Evolutionary conservation across 2,329 filamentous ascomycete species (phyloP).

Genomic region (Colletotrichum noveboracense): DNA sequence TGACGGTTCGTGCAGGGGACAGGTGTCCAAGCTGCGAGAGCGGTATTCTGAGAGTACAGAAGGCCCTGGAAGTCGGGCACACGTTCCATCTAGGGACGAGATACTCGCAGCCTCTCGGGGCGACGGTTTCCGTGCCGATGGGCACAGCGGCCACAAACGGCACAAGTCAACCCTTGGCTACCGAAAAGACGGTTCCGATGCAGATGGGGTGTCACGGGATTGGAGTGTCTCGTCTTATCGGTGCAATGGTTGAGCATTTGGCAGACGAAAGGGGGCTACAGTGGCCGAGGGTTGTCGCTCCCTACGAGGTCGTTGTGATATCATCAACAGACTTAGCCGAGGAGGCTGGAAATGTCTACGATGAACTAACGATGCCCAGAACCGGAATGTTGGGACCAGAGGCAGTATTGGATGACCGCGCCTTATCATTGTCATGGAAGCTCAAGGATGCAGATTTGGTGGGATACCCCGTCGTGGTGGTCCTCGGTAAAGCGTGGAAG

Average conservation of each 20-base stretch:
- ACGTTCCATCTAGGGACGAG: slow-evolving; percentile 93
- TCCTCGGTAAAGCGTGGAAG: slow-evolving; percentile 76
- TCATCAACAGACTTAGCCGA: slow-evolving; percentile 49
- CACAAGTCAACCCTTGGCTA: neutral
- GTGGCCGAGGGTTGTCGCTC: slow-evolving; percentile 88
- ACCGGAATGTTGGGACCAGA: slow-evolving; percentile 50
- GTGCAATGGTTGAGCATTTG: slow-evolving; percentile 79
- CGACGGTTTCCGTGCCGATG: slow-evolving; percentile 59
- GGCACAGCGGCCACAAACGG: neutral
- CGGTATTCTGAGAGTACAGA: slow-evolving; percentile 68
- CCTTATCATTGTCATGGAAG: slow-evolving; percentile 78
- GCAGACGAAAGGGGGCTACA: slow-evolving; percentile 77
- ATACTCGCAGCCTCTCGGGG: slow-evolving; percentile 79
- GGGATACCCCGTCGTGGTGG: slow-evolving; percentile 83
- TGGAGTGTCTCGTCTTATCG: slow-evolving; percentile 88
- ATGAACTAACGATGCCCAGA: slow-evolving; percentile 50
- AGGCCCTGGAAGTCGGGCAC: slow-evolving; percentile 89
- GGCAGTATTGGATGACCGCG: slow-evolving; percentile 75
- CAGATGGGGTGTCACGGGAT: slow-evolving; percentile 98
- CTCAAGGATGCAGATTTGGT: slow-evolving; percentile 87
- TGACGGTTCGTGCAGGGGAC: slow-evolving; percentile 72
- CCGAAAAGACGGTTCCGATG: slow-evolving; percentile 49
- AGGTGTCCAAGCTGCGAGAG: slow-evolving; percentile 72
- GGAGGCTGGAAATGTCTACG: slow-evolving; percentile 66
- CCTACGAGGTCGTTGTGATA: slow-evolving; percentile 78